Evolutionary conservation across 768 basidiomycete species (phyloP), one percentile per base, ranked within the genome.

Genomic region (Pleurotus platypus): DNA sequence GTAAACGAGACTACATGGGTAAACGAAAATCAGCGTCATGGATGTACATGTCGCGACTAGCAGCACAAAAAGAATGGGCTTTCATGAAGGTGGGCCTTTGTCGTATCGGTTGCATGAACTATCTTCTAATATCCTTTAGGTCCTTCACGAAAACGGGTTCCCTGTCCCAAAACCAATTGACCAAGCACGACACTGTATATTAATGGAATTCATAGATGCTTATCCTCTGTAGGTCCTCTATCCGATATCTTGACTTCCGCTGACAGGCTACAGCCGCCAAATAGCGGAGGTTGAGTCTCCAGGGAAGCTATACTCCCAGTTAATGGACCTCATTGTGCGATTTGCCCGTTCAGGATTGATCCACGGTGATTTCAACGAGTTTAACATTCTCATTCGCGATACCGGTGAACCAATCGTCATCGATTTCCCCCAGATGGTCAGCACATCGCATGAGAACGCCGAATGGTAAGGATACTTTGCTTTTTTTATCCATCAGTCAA

Each of bases 341-440:
- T 89, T 98, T 65, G 95, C 96, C 4, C 86, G 84, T 38, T 85
- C 90, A 13, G 97, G 97, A 4, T 81, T 99, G n/a, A 98, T 99
- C 51, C 97, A 99, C 66, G 95, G 97, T 42, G 97, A 99, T 64
- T 99, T 91, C 74, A 99, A 99, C 73, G 97, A 99, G 68, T 99
- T 98, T 78, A 98, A 99, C 70, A 94, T 99, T 62, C 85, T 99
- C 60, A 94, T 99, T 63, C 83, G 90, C 46, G 86, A 87, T 54
- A 69, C 71, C 18, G 80, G 80, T 9, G 86, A 92, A 64, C 91
- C 95, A 5, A 73, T 98, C 53, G 85, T 99, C 43, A 99, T 99
- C 64, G 97, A 99, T 75, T 99, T 99, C 69, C 97, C 97, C 6
- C 97, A 99, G 75, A 98, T 98, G 96, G 93, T 98, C 71, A 93